phyloP scores from a whole-genome alignment of 2,329 filamentous ascomycete species.

The Epichloe festucae region DNA sequence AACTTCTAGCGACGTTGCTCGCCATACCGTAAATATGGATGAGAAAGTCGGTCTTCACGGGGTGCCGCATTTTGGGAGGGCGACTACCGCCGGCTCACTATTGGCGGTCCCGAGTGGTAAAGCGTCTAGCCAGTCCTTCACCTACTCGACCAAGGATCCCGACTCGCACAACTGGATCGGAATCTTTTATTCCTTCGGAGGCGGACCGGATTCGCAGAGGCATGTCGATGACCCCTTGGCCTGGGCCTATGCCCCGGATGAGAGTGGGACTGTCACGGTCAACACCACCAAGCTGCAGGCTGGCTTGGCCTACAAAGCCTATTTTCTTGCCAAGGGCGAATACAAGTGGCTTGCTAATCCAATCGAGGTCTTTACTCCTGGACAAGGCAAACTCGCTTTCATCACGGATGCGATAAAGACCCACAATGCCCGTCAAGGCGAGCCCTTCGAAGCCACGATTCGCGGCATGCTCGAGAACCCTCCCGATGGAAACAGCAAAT shows the following conservation, averaged over 20 bases:
- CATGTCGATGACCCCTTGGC: constrained; percentile 13
- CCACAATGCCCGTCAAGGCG: constrained; percentile 23
- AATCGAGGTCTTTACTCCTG: constrained; percentile 16
- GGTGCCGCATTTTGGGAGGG: neutral
- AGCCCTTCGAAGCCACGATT: constrained; percentile 19
- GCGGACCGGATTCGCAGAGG: constrained; percentile 20
- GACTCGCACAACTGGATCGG: constrained; percentile 25
- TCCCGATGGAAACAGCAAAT: constrained; percentile 13
- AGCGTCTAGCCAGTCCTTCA: constrained; percentile 8
- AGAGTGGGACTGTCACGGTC: constrained; percentile 16
- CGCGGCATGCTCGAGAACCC: constrained; percentile 19
- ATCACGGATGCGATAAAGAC: constrained; percentile 17
- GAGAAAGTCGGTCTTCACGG: neutral
- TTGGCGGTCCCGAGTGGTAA: neutral
- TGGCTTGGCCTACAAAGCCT: constrained; percentile 22
- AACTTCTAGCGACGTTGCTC: neutral
- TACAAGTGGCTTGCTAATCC: constrained; percentile 25
- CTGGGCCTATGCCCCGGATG: constrained; percentile 21
- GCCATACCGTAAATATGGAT: neutral
- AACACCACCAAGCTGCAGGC: constrained; percentile 12
- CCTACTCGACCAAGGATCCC: constrained; percentile 16
- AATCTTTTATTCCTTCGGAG: constrained; percentile 20
- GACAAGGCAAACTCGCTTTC: constrained; percentile 15
- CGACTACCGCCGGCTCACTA: neutral
- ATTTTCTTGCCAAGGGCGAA: constrained; percentile 21